Evolutionary conservation across 2,329 filamentous ascomycete genomes (phyloP).

Genomic region (Diplodia corticola): DNA sequence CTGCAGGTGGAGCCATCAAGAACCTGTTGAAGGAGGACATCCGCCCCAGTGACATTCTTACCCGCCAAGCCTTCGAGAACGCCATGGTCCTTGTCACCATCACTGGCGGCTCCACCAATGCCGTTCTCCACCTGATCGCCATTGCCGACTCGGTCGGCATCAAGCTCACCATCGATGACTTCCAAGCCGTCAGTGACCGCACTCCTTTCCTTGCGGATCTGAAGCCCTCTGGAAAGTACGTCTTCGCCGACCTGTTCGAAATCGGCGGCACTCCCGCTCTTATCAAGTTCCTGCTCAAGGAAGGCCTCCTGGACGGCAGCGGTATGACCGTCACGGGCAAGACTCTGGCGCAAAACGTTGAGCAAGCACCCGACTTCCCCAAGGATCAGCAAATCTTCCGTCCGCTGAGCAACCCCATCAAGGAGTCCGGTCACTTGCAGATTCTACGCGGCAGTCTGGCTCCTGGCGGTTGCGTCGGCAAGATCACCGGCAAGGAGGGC

Average conservation of each 20-base stretch:
- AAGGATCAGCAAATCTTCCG: constrained; percentile 69
- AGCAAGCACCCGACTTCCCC: constrained; percentile 63
- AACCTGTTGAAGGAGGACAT: constrained; percentile 55
- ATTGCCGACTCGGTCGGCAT: constrained; percentile 53
- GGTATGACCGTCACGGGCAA: constrained; percentile 54
- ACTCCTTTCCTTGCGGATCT: constrained; percentile 54
- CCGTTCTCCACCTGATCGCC: constrained; percentile 53
- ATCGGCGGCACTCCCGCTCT: constrained; percentile 54
- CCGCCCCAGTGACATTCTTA: constrained; percentile 51
- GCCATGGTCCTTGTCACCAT: constrained; percentile 54
- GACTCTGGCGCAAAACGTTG: constrained; percentile 52
- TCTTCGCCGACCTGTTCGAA: constrained; percentile 61
- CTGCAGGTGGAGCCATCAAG: constrained; percentile 52
- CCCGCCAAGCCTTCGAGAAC: constrained; percentile 51
- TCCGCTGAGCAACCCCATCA: constrained; percentile 68
- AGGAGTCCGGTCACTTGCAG: constrained; percentile 70
- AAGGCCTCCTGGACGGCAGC: constrained; percentile 50
- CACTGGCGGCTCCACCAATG: constrained; percentile 53
- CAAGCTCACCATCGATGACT: constrained; percentile 54
- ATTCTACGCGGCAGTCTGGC: constrained; percentile 70
- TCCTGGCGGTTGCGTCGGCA: constrained; percentile 69
- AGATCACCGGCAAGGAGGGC: constrained; percentile 77
- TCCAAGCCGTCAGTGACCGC: constrained; percentile 52
- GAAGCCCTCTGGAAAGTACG: constrained; percentile 55
- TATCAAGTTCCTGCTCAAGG: constrained; percentile 52